A percentile compares a stretch with the other conserved stretches of the same genome.
These are phyloP conservation scores for Oryza brachyantha DNA, from an alignment of 176 grass and related monocot genomes.

Conservation along the genomic window DNA sequence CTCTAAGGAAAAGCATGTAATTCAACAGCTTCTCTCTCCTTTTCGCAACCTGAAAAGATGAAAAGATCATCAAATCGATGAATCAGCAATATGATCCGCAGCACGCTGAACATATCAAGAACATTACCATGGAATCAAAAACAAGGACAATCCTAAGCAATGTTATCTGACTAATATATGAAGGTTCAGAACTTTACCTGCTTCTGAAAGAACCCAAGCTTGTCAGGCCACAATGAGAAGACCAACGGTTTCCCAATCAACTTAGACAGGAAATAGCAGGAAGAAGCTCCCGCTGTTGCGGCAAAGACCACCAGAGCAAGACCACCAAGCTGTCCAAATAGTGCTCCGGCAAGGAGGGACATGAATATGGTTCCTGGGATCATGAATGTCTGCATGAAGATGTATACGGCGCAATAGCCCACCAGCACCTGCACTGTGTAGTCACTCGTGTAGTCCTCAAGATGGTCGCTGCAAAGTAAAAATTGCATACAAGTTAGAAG, in stretches of 20 bases:
- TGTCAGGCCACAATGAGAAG: conserved; percentile 89
- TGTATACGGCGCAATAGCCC: conserved; percentile 86
- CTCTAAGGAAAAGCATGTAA: conserved; percentile 97
- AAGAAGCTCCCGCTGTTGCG: conserved; percentile 93
- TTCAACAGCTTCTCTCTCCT: conserved; percentile 96
- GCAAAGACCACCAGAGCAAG: conserved; percentile 94
- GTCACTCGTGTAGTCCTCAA: conserved; percentile 92
- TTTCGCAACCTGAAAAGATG: conserved; percentile 69
- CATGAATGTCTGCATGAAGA: conserved; percentile 99
- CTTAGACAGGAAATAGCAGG: conserved; percentile 91
- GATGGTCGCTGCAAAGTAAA: conserved; percentile 70
- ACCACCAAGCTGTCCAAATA: conserved; percentile 73
- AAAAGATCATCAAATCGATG: background rate
- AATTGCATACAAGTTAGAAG: background rate
- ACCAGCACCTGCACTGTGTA: conserved; percentile 92
- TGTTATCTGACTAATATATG: background rate
- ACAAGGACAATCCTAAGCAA: background rate
- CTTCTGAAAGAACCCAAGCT: conserved; percentile 83
- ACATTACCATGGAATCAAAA: background rate
- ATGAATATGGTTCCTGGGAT: conserved; percentile 98
- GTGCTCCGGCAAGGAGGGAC: conserved; percentile 84
- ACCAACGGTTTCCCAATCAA: conserved; percentile 86
- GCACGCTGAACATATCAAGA: background rate
- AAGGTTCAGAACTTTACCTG: conserved; percentile 51
- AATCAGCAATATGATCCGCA: background rate